Conservation (phyloP, 2,329 filamentous ascomycete genomes). For the Epichloe coenophiala region DNA sequence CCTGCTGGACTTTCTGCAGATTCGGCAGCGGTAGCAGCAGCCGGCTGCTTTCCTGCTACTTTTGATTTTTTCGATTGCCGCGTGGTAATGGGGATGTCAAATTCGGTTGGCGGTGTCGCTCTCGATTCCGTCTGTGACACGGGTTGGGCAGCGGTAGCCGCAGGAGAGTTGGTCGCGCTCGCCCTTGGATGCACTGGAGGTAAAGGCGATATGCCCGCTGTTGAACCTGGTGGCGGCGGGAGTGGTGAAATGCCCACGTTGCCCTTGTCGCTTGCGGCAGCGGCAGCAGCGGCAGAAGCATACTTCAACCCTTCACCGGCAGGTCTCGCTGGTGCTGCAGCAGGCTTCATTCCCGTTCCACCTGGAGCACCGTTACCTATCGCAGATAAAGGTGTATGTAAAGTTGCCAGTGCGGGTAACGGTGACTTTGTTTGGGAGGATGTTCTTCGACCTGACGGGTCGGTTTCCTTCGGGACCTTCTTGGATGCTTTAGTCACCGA, state of each 20-base stretch:
- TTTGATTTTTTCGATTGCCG: slow-evolving; percentile 27
- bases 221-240: slow-evolving; percentile 68
- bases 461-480: slow-evolving; percentile 47
- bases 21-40: slow-evolving; percentile 23
- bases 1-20: slow-evolving; percentile 30
- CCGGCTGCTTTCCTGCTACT: slow-evolving; percentile 29
- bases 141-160: slow-evolving; percentile 32
- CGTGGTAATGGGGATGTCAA: slow-evolving; percentile 14
- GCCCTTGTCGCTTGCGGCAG: slow-evolving; percentile 74
- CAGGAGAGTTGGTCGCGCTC: slow-evolving; percentile 43
- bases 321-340: slow-evolving; percentile 68
- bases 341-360: slow-evolving; percentile 74
- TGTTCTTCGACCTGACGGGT: slow-evolving; percentile 50
- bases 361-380: slow-evolving; percentile 43
- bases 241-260: slow-evolving; percentile 87
- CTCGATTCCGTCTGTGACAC: slow-evolving; percentile 17
- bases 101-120: slow-evolving; percentile 8
- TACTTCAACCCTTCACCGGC: slow-evolving; percentile 91
- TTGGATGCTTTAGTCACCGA: slow-evolving; percentile 30
- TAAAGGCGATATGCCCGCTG: slow-evolving; percentile 31
- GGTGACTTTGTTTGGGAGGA: slow-evolving; percentile 89
- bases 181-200: slow-evolving; percentile 40
- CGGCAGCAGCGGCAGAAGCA: slow-evolving; percentile 87
- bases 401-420: slow-evolving; percentile 76
- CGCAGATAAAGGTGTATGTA: slow-evolving; percentile 60